phyloP scores from a whole-genome alignment of 768 basidiomycete genomes.

The Boletus reticuloceps region DNA sequence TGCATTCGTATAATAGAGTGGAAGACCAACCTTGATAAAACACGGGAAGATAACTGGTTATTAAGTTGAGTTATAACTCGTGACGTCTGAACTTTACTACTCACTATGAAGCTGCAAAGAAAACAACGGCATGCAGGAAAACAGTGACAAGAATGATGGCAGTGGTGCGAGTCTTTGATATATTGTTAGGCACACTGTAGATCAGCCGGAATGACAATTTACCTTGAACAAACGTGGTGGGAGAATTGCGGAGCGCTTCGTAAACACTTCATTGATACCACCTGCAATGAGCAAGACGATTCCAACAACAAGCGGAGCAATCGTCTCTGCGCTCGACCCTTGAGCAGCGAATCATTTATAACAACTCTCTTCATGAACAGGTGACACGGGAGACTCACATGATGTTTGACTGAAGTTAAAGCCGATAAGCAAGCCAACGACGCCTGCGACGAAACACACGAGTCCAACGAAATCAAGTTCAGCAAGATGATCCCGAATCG shows the following conservation, averaged over 20 bases:
- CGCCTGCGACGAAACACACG: slow-evolving; percentile 55
- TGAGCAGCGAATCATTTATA: neutral
- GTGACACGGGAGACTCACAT: slow-evolving; percentile 43
- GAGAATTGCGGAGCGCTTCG: slow-evolving; percentile 64
- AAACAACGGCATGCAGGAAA: slow-evolving; percentile 63
- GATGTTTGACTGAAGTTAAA: slow-evolving; percentile 69
- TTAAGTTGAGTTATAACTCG: neutral
- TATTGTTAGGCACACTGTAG: neutral
- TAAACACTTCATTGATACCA: slow-evolving; percentile 57
- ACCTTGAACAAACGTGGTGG: slow-evolving; percentile 76
- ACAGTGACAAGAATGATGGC: slow-evolving; percentile 52
- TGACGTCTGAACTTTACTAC: neutral
- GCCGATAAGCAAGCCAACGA: slow-evolving; percentile 68
- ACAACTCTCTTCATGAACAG: neutral
- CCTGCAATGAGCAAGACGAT: slow-evolving; percentile 48
- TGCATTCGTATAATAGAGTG: neutral
- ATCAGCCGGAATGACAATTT: slow-evolving; percentile 1
- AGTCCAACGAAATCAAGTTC: slow-evolving; percentile 77
- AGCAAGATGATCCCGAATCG: slow-evolving; percentile 53
- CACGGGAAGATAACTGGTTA: slow-evolving; percentile 57
- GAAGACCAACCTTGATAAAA: slow-evolving; percentile 57
- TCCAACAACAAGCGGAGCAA: slow-evolving; percentile 62
- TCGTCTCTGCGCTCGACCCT: slow-evolving; percentile 63
- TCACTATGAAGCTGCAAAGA: slow-evolving; percentile 46
- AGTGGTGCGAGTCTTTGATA: slow-evolving; percentile 66